A percentile compares a stretch with the other conserved stretches of the same genome.
Conservation (phyloP, 331 rosid species). For the Dryas integrifolia region DNA sequence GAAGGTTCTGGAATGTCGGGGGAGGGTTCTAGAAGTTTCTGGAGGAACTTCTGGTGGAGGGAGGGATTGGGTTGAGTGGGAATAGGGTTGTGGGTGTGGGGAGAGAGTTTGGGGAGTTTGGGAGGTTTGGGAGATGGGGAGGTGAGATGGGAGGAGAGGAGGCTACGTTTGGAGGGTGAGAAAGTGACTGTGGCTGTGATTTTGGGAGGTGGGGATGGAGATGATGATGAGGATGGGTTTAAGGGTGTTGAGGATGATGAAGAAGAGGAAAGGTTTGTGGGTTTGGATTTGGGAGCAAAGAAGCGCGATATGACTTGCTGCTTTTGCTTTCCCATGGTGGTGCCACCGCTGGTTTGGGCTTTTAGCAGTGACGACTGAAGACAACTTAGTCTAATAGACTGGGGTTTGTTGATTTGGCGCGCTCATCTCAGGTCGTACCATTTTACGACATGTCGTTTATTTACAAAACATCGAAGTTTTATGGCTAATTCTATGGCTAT, state of each 20-base stretch:
- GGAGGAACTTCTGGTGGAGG: conserved; percentile 67
- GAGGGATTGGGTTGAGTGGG: conserved; percentile 44
- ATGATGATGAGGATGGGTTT: conserved; percentile 8
- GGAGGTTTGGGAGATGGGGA: conserved; percentile 41
- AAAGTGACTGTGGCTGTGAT: conserved; percentile 72
- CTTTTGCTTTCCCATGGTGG: conserved; percentile 77
- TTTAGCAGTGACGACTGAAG: neutral
- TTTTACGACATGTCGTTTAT: neutral
- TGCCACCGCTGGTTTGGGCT: neutral
- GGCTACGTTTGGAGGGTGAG: conserved; percentile 77
- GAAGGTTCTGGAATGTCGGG: conserved; percentile 20
- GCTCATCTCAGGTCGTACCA: conserved; percentile 2
- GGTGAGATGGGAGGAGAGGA: conserved; percentile 46
- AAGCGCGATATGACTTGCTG: conserved; percentile 85
- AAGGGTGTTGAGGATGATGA: conserved; percentile 17
- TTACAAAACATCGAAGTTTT: no score
- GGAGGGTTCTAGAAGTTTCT: conserved; percentile 69
- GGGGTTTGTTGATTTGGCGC: conserved; percentile 14
- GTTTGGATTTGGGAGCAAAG: conserved; percentile 72
- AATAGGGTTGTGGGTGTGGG: conserved; percentile 50
- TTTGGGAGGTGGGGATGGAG: conserved; percentile 56
- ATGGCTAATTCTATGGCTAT: no score
- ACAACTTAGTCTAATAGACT: neutral
- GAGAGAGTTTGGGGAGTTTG: conserved; percentile 58
- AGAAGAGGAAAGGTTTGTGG: conserved; percentile 28